phyloP scores from a whole-genome alignment of 2,329 filamentous ascomycete genomes.

The Saccharata proteae region DNA sequence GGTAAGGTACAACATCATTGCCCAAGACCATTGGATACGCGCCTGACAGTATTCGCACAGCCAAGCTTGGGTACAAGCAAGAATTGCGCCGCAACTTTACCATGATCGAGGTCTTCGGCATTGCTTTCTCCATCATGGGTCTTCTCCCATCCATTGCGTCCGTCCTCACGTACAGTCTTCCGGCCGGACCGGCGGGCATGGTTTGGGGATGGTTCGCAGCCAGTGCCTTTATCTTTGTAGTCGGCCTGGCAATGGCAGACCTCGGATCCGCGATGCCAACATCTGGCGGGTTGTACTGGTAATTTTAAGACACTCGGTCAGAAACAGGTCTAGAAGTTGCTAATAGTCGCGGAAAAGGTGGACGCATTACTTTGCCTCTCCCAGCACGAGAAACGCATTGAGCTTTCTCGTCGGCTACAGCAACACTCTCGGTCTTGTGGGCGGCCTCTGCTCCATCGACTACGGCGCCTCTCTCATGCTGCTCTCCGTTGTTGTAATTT shows the following conservation, averaged over 20 bases:
- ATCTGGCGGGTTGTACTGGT: conserved; percentile 46
- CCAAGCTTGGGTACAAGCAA: conserved; percentile 38
- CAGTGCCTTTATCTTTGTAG: conserved; percentile 44
- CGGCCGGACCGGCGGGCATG: conserved; percentile 48
- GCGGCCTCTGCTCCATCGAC: conserved; percentile 50
- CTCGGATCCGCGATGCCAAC: conserved; percentile 40
- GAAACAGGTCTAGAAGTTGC: not conserved
- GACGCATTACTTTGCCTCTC: conserved; percentile 47
- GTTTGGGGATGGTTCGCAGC: conserved; percentile 52
- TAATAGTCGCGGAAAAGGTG: conserved; percentile 29
- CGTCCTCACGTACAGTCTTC: conserved; percentile 46
- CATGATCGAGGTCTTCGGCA: conserved; percentile 48
- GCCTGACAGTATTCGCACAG: conserved; percentile 10
- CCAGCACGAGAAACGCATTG: conserved; percentile 43
- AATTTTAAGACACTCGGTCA: conserved; percentile 34
- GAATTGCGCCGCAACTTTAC: conserved; percentile 50
- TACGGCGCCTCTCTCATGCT: conserved; percentile 47
- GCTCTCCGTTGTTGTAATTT: conserved; percentile 45
- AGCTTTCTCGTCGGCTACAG: conserved; percentile 50
- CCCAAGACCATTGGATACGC: not conserved
- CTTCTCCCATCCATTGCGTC: conserved; percentile 49
- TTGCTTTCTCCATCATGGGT: conserved; percentile 41
- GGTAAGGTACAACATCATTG: conserved; percentile 14
- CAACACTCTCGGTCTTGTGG: conserved; percentile 49
- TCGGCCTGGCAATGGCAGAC: conserved; percentile 46